These are phyloP conservation scores for Acacia concinna DNA, from an alignment of 331 rosid genomes.

Conservation along the genomic window DNA sequence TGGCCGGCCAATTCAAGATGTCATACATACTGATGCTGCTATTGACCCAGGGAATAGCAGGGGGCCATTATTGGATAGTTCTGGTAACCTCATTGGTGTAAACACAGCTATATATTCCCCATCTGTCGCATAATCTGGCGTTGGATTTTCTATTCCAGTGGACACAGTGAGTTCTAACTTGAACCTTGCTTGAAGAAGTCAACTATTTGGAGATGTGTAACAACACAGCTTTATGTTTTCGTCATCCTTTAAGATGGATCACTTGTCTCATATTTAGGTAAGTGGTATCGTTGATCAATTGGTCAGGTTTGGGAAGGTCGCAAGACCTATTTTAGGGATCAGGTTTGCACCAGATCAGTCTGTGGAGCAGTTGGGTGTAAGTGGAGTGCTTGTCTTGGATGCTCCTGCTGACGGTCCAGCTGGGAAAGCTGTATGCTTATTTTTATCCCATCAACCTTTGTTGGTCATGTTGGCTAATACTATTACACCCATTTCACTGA, in stretches of 20 bases:
- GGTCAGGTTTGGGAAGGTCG: slow-evolving; percentile 94
- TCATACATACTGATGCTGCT: slow-evolving; percentile 98
- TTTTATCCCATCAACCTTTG: slow-evolving; percentile 2
- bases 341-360: slow-evolving; percentile 99
- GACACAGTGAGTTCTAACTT: slow-evolving; percentile 72
- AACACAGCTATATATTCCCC: slow-evolving; percentile 98
- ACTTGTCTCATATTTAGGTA: slow-evolving; percentile 49
- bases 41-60: slow-evolving; percentile 98
- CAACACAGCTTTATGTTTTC: not conserved
- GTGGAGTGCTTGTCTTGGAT: slow-evolving; percentile 95
- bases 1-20: slow-evolving; percentile 97
- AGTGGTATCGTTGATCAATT: slow-evolving; percentile 93
- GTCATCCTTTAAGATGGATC: slow-evolving; percentile 10
- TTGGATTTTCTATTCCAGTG: slow-evolving; percentile 96
- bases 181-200: not conserved
- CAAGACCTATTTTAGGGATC: slow-evolving; percentile 94
- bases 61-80: slow-evolving; percentile 93
- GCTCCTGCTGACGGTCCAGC: slow-evolving; percentile 93
- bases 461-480: not conserved
- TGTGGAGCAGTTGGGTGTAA: slow-evolving; percentile 88
- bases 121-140: slow-evolving; percentile 95
- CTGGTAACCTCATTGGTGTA: slow-evolving; percentile 85
- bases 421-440: slow-evolving; percentile 78
- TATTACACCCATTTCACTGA: not conserved
- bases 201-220: not conserved